phyloP scores from a whole-genome alignment of 805 yeast genomes.

The Pichia occidentalis region DNA sequence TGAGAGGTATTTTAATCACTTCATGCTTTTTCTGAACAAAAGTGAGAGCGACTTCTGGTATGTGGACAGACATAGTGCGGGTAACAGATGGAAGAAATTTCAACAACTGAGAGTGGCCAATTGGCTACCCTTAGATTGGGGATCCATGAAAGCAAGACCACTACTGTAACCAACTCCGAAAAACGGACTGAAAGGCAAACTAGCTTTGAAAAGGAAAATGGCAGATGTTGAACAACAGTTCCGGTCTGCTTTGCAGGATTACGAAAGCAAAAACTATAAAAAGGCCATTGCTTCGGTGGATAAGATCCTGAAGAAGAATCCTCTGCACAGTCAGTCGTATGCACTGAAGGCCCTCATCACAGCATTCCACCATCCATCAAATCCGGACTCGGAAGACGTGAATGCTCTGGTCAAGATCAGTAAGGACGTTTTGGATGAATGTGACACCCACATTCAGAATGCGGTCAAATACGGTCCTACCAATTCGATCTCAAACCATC shows the following conservation, averaged over 20 bases:
- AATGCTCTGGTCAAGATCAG: conserved; percentile 42
- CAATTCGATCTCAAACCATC: conserved; percentile 73
- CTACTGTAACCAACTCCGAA: too few relatives aligned
- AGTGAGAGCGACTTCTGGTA: too few relatives aligned
- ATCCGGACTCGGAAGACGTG: conserved; percentile 9
- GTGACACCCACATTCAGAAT: conserved; percentile 50
- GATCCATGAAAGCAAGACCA: too few relatives aligned
- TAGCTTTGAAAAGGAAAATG: conserved; percentile 1
- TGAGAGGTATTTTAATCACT: too few relatives aligned
- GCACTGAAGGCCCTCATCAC: conserved; percentile 74
- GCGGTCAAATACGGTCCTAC: conserved; percentile 54
- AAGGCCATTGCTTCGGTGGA: conserved; percentile 77
- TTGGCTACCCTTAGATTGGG: too few relatives aligned
- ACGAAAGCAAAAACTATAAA: conserved; percentile 81
- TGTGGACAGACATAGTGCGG: too few relatives aligned
- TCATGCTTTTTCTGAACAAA: too few relatives aligned
- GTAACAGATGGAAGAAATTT: too few relatives aligned
- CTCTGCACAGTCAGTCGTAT: conserved; percentile 70
- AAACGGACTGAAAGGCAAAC: too few relatives aligned
- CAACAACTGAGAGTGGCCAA: too few relatives aligned
- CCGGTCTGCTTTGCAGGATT: conserved; percentile 73
- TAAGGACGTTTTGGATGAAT: conserved; percentile 47
- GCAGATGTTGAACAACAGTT: conserved; percentile 36
- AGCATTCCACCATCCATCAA: conserved; percentile 11
- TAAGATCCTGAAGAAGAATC: conserved; percentile 63